A percentile compares a stretch with the other conserved stretches of the same genome.
Evolutionary conservation across 1,139 yeast species (phyloP).

Genomic region (Geotrichum fermentans): DNA sequence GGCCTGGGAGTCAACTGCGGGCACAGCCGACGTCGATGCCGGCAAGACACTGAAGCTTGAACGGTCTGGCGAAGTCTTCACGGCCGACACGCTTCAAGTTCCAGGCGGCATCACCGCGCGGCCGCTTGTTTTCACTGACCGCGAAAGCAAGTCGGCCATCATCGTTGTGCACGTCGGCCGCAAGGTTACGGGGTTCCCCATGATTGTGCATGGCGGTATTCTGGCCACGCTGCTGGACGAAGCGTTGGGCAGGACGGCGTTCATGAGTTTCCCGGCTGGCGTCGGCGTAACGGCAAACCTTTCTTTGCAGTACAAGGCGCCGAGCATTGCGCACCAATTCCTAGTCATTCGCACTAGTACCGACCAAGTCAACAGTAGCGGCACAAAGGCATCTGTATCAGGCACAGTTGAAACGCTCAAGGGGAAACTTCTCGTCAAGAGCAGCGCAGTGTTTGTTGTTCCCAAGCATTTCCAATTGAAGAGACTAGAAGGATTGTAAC

Average conservation of each 20-base stretch:
- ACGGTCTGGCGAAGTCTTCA: conserved; percentile 14
- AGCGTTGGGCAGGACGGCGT: conserved; percentile 56
- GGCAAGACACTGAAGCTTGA: too few relatives aligned
- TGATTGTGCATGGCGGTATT: conserved; percentile 85
- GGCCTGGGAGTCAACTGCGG: conserved; percentile 13
- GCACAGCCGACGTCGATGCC: neutral
- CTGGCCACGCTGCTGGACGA: conserved; percentile 83
- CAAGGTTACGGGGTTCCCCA: conserved; percentile 79
- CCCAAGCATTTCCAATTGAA: conserved; percentile 25
- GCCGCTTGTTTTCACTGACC: conserved; percentile 65
- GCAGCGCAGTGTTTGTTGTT: conserved; percentile 26
- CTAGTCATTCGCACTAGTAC: conserved; percentile 56
- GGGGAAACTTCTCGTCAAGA: conserved; percentile 41
- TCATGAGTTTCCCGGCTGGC: conserved; percentile 34
- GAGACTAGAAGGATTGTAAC: conserved; percentile 8
- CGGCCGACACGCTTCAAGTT: conserved; percentile 42
- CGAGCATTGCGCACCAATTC: conserved; percentile 78
- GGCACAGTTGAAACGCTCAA: conserved; percentile 42
- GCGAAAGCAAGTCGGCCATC: conserved; percentile 50
- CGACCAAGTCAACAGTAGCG: conserved; percentile 37
- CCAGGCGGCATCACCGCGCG: conserved; percentile 79
- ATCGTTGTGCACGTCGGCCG: conserved; percentile 75
- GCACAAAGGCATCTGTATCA: conserved; percentile 37
- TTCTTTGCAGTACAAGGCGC: conserved; percentile 57
- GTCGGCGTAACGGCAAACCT: conserved; percentile 45